A percentile compares a stretch with the other conserved stretches of the same genome.
phyloP scores from a whole-genome alignment of 2,329 filamentous ascomycete genomes.

The Coniochaeta prunicola region DNA sequence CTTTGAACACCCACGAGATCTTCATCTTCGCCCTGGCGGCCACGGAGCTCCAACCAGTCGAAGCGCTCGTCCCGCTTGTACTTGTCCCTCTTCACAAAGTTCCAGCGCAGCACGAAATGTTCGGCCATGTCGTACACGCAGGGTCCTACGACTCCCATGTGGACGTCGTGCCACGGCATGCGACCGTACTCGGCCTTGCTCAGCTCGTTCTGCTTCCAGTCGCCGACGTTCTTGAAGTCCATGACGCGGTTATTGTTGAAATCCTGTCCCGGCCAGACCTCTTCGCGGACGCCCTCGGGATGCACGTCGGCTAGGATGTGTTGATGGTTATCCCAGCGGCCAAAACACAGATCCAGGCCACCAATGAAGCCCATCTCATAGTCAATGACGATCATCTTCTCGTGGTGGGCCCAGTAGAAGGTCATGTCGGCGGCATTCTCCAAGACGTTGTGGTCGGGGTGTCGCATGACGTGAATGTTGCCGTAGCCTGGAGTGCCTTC shows the following conservation, averaged over 20 bases:
- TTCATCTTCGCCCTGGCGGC: slow-evolving; percentile 69
- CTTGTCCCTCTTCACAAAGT: slow-evolving; percentile 94
- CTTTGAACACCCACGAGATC: slow-evolving; percentile 83
- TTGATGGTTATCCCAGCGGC: slow-evolving; percentile 83
- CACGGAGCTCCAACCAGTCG: slow-evolving; percentile 78
- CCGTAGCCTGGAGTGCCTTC: slow-evolving; percentile 74
- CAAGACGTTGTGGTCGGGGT: slow-evolving; percentile 91
- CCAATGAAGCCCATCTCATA: slow-evolving; percentile 88
- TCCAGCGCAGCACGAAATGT: slow-evolving; percentile 92
- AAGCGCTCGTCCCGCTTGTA: slow-evolving; percentile 83
- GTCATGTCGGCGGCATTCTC: slow-evolving; percentile 95
- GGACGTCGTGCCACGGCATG: slow-evolving; percentile 98
- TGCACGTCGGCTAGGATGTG: slow-evolving; percentile 84
- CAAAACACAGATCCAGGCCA: slow-evolving; percentile 91
- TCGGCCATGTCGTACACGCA: slow-evolving; percentile 91
- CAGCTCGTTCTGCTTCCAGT: slow-evolving; percentile 91
- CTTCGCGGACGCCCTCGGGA: slow-evolving; percentile 70
- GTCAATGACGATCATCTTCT: slow-evolving; percentile 95
- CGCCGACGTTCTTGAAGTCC: slow-evolving; percentile 85
- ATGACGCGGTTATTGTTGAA: slow-evolving; percentile 97
- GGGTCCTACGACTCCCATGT: slow-evolving; percentile 85
- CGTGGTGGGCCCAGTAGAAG: slow-evolving; percentile 96
- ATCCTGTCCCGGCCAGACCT: slow-evolving; percentile 92
- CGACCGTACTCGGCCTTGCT: slow-evolving; percentile 86
- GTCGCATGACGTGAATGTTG: slow-evolving; percentile 83